Percentiles rank a stretch among this genome's conserved stretches.
Evolutionary conservation across 2,329 filamentous ascomycete species (phyloP).

Genomic region (Dactylellina haptotyla): DNA sequence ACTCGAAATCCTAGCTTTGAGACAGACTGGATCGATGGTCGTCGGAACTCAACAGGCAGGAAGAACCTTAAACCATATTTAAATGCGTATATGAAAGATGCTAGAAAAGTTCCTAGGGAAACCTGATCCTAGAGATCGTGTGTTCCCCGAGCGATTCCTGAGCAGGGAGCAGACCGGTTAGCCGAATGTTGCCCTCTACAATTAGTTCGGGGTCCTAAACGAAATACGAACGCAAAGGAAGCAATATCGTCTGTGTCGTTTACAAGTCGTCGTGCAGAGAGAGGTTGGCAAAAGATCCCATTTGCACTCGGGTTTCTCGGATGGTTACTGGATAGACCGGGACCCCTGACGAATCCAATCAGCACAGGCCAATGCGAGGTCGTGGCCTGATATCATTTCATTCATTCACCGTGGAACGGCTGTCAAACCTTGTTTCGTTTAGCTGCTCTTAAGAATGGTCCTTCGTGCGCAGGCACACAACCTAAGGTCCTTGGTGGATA

Average conservation of each 20-base stretch:
- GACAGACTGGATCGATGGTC: slow-evolving; percentile 23
- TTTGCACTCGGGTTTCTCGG: too few relatives aligned
- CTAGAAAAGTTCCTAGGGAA: background rate
- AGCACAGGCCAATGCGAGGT: slow-evolving; percentile 16
- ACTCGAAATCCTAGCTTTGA: slow-evolving; percentile 32
- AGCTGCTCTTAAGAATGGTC: slow-evolving; percentile 10
- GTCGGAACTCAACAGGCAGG: slow-evolving; percentile 6
- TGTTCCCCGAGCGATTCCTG: slow-evolving; percentile 4
- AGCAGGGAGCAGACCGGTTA: background rate
- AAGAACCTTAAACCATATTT: background rate
- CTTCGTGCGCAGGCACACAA: too few relatives aligned
- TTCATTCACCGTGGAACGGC: slow-evolving; percentile 41
- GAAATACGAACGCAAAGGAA: slow-evolving; percentile 15
- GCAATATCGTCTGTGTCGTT: background rate
- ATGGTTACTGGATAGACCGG: slow-evolving; percentile 11
- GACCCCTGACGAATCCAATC: slow-evolving; percentile 12
- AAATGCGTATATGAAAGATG: background rate
- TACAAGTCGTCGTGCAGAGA: background rate
- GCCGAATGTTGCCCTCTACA: background rate
- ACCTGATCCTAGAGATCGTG: too few relatives aligned
- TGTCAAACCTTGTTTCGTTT: slow-evolving; percentile 53
- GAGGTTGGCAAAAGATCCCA: slow-evolving; percentile 18
- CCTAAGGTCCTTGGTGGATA: too few relatives aligned
- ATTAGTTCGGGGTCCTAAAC: background rate
- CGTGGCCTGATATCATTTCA: slow-evolving; percentile 52